Evolutionary conservation across 2,329 filamentous ascomycete genomes (phyloP).

Genomic region (Balansia obtecta): DNA sequence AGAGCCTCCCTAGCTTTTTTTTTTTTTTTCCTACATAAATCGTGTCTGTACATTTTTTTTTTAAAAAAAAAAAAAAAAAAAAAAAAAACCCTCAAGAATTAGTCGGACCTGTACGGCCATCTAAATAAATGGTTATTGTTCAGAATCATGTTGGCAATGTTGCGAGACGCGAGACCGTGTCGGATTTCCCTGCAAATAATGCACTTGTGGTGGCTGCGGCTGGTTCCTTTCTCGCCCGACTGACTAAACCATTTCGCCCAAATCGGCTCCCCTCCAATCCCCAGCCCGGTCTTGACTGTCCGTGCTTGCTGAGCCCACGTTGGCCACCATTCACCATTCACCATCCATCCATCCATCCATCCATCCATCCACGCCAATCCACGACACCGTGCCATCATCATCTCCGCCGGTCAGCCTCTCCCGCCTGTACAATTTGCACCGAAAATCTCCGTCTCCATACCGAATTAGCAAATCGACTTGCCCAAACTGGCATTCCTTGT

Average conservation of each 20-base stretch:
- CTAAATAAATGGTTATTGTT: too few relatives aligned
- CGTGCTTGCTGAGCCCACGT: background rate
- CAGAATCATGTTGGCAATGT: too few relatives aligned
- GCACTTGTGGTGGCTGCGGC: background rate
- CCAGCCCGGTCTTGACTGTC: background rate
- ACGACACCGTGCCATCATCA: background rate
- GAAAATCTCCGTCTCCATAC: background rate
- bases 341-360: constrained; percentile 2
- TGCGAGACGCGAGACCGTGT: background rate
- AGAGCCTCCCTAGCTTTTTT: too few relatives aligned
- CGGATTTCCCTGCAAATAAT: background rate
- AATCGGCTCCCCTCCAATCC: background rate
- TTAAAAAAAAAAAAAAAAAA: too few relatives aligned
- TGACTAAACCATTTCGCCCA: constrained; percentile 1
- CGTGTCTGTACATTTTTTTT: too few relatives aligned
- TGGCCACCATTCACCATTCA: constrained; percentile 1
- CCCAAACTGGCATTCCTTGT: background rate
- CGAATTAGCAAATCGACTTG: background rate
- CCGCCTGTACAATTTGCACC: background rate
- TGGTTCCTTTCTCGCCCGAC: background rate
- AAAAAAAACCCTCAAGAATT: too few relatives aligned
- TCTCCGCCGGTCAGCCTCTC: background rate
- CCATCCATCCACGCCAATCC: constrained; percentile 6
- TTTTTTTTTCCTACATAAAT: too few relatives aligned
- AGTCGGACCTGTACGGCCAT: too few relatives aligned